Conservation (phyloP, 768 basidiomycete species). For the Suillus paluster region DNA sequence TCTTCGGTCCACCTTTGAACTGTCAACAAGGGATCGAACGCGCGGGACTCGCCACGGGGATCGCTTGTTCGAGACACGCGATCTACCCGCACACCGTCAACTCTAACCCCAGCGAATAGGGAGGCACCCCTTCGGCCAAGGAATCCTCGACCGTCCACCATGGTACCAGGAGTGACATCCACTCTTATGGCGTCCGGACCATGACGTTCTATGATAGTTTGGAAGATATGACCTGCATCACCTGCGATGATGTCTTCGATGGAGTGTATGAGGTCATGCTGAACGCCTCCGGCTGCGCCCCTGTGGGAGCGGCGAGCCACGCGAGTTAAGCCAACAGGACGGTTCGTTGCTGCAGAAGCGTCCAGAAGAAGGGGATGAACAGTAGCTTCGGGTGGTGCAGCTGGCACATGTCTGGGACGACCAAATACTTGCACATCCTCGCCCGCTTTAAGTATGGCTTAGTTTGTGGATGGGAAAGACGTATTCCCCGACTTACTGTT, state of each 20-base stretch:
- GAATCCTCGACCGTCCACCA: constrained; percentile 62
- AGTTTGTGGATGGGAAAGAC: constrained; percentile 7
- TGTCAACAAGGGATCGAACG: constrained; percentile 81
- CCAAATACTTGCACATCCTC: constrained; percentile 70
- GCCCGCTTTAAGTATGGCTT: constrained; percentile 37
- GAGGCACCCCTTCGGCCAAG: constrained; percentile 54
- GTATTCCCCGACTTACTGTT: constrained; percentile 11
- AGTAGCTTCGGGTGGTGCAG: constrained; percentile 67
- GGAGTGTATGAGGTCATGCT: constrained; percentile 68
- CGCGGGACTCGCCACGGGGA: constrained; percentile 45
- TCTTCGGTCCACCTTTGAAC: constrained; percentile 91
- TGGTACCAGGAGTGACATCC: constrained; percentile 69
- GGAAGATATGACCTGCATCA: constrained; percentile 81
- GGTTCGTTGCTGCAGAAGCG: constrained; percentile 49
- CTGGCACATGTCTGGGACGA: constrained; percentile 53
- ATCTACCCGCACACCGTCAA: constrained; percentile 56
- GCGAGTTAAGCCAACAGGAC: constrained; percentile 51
- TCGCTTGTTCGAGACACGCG: constrained; percentile 51
- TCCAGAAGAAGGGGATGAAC: constrained; percentile 86
- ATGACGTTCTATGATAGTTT: constrained; percentile 74
- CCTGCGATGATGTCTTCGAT: constrained; percentile 84
- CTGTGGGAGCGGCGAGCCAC: constrained; percentile 60
- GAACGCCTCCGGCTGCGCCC: constrained; percentile 49
- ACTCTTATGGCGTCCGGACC: constrained; percentile 75
- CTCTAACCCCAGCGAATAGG: constrained; percentile 50